Base-by-base conservation (phyloP, 805 yeast species). In the Barnettozyma pratensis region DNA sequence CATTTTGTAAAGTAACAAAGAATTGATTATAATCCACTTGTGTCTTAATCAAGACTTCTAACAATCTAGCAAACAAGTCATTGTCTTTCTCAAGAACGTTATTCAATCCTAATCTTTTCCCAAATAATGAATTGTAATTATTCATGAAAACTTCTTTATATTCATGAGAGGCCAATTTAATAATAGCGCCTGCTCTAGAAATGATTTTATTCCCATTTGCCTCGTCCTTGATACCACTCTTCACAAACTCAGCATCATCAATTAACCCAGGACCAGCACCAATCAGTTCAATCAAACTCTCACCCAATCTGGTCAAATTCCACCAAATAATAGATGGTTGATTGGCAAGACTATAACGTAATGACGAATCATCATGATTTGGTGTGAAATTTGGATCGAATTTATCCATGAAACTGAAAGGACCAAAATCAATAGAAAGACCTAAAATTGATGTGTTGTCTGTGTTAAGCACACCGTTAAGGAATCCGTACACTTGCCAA, bases 381-480 rank as follows among this genome's bases (percentile, higher is more conserved):
- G 98, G 92, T 0, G 97, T 87, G 61, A 76, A 92, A 43, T 75
- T 66, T 12, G 95, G 91, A 59, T 88, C 83, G 62, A 84, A 92
- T 41, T 77, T 79, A 61, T 91, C 97, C 85, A 91, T 77, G 51
- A 90, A 85, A 19, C 95, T 87, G 68, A 87, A 94, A 1, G 99
- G 98, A 3, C 98, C 99, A 65, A 85, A 94, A 66, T 92, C 99
- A 66, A 94, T 78, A 0, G 96, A 79, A 9, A 90, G 70, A 0
- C 99, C 99, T 40, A 85, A 60, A n/a, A 92, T 74, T 0, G 96
- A 87, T 1, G 97, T 88, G 62, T 92, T 92, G 62, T 92, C 99
- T 0, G 98, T 91, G 64, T 92, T 92, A 48, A 94, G 70, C 5
- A 94, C 98, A 11, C 99, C 99, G 60, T 92, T 94, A 56, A 91